These are phyloP conservation scores for Sporothrix variecibatus DNA, from an alignment of 2,329 filamentous ascomycete genomes.

Conservation along the genomic window DNA sequence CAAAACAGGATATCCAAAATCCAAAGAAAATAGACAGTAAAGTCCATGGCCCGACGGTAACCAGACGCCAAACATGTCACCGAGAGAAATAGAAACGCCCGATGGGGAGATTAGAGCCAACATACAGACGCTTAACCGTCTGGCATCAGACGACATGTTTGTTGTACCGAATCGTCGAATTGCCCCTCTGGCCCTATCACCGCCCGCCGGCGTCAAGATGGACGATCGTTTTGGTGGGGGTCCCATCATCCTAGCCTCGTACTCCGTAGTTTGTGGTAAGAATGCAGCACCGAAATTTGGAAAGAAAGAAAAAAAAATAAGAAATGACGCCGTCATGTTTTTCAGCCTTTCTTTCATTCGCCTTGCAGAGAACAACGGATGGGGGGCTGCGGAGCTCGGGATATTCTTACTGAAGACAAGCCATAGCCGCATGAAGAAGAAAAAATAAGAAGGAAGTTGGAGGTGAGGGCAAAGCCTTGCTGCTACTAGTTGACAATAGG, in stretches of 20 bases:
- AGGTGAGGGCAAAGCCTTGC: not conserved
- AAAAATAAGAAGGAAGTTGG: too few relatives aligned
- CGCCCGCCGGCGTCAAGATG: not conserved
- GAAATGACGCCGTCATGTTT: not conserved
- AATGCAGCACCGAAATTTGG: not conserved
- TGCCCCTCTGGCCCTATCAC: not conserved
- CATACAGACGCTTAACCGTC: not conserved
- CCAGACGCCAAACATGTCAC: not conserved
- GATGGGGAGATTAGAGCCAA: not conserved
- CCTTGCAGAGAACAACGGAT: not conserved
- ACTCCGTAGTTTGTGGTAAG: not conserved
- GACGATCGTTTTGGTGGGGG: not conserved
- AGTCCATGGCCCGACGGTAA: not conserved
- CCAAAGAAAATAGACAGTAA: too few relatives aligned
- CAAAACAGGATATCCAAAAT: not conserved
- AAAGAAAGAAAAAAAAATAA: not conserved
- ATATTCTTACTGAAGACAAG: not conserved
- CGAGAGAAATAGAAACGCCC: not conserved
- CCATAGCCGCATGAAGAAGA: not conserved
- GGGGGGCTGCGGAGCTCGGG: not conserved
- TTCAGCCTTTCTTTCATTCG: not conserved
- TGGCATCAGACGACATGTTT: not conserved
- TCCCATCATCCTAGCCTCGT: not conserved
- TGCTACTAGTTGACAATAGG: not conserved
- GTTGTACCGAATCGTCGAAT: not conserved